These are phyloP conservation scores for Phtheirospermum japonicum DNA, from an alignment of 257 asterid genomes.

Conservation along the genomic window DNA sequence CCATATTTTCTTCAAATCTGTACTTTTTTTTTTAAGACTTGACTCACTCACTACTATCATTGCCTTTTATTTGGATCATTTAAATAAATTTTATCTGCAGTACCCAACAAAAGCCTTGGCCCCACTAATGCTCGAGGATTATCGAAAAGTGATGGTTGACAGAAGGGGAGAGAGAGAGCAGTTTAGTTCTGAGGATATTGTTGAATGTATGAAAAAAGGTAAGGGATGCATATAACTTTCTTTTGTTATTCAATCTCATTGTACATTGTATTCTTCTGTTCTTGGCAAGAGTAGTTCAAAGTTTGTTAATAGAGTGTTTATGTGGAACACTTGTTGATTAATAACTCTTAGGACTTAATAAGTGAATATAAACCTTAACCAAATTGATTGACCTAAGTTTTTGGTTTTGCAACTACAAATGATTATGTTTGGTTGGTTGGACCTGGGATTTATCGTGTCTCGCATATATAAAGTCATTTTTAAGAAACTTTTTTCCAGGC, in stretches of 20 bases:
- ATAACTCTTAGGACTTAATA: background rate
- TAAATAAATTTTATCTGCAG: constrained; percentile 36
- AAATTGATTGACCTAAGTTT: background rate
- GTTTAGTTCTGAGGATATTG: constrained; percentile 67
- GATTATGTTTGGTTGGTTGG: background rate
- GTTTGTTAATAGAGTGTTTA: constrained; percentile 1
- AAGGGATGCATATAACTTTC: background rate
- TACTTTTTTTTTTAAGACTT: background rate
- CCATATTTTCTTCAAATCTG: background rate
- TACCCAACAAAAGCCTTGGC: constrained; percentile 96
- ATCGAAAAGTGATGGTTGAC: constrained; percentile 80
- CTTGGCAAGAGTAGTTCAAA: background rate
- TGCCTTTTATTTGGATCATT: constrained; percentile 10
- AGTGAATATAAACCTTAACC: background rate
- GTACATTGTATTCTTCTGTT: background rate
- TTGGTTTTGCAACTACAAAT: background rate
- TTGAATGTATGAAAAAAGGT: constrained; percentile 85
- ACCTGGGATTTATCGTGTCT: background rate
- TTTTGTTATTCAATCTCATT: background rate
- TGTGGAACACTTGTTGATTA: constrained; percentile 1
- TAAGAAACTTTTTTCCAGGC: background rate
- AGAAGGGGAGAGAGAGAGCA: constrained; percentile 81
- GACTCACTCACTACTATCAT: background rate
- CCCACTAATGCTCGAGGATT: constrained; percentile 85
- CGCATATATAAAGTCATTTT: background rate